Conservation (phyloP, 352 stramenopile species). For the Phytophthora multivora region DNA sequence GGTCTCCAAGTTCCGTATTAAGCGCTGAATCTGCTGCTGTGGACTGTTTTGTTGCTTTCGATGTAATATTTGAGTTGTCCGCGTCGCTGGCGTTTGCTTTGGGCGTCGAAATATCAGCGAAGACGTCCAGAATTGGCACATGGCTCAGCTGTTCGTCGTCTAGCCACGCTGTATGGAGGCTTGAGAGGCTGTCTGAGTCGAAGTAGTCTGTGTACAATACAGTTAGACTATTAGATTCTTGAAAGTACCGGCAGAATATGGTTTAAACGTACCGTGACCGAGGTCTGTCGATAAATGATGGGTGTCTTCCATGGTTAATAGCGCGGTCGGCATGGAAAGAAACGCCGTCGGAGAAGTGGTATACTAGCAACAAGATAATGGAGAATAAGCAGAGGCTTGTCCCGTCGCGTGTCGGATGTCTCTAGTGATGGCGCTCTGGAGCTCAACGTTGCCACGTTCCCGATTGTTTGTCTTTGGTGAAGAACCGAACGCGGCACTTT, state of each 20-base stretch:
- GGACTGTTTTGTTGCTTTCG: constrained; percentile 39
- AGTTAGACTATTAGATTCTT: background rate
- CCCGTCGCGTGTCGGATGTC: background rate
- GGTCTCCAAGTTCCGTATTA: constrained; percentile 33
- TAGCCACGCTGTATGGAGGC: constrained; percentile 42
- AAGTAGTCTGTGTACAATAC: constrained; percentile 28
- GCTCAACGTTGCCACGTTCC: constrained; percentile 7
- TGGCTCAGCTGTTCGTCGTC: constrained; percentile 58
- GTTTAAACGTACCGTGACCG: constrained; percentile 26
- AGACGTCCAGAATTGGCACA: constrained; percentile 37
- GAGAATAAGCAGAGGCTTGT: background rate
- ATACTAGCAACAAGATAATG: background rate
- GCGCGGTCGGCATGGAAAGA: constrained; percentile 29
- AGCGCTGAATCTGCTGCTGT: constrained; percentile 45
- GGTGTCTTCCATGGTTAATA: constrained; percentile 39
- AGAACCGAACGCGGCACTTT: background rate
- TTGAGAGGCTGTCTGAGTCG: constrained; percentile 36
- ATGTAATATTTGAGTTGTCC: constrained; percentile 12
- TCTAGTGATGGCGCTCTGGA: background rate
- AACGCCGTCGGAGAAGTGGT: constrained; percentile 1
- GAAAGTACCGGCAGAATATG: background rate
- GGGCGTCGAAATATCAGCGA: constrained; percentile 27
- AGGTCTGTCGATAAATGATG: constrained; percentile 23
- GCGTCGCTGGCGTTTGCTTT: constrained; percentile 31
- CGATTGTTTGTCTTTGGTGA: constrained; percentile 21